Base-by-base conservation (phyloP, 148 eudicot species). In the Talinum fruticosum region DNA sequence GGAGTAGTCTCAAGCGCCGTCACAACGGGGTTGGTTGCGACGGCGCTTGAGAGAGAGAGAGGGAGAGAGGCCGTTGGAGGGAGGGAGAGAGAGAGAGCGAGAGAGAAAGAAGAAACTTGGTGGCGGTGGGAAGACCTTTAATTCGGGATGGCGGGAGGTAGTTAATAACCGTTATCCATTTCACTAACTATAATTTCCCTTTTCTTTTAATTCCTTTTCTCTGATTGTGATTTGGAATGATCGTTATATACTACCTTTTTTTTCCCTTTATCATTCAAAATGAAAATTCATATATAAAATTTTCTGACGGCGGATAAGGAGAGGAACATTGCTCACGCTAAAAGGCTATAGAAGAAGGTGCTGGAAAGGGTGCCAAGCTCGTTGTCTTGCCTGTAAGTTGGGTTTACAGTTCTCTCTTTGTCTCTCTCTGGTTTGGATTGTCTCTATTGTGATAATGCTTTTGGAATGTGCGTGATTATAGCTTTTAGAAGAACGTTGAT, bases 291-390 rank as follows among this genome's bases (percentile, higher is more conserved):
- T n/a, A n/a, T n/a, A n/a, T n/a, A n/a, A n/a, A n/a, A n/a, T n/a
- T n/a, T n/a, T n/a, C n/a, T 92, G 83, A 95, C 99, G 24, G 86
- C 91, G 2, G 97, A 95, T 81, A 95, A 95, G 84, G 87, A 62
- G 76, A 91, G 92, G 83, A 95, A 95, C 72, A 91, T 95, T 75
- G 82, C 67, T 75, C 99, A 93, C 81, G 99, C 99, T 67, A 87
- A 81, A 75, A 84, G 74, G 96, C 97, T 21, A 83, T 95, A 62
- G 91, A 87, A 79, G 97, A 91, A 75, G 99, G 93, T 82, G 97
- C 91, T 24, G 85, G 83, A 51, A 95, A 84, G 89, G 97, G 97
- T 72, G 94, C 97, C 35, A 86, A 86, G 89, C 93, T 92, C 71
- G 92, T 93, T 84, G 75, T 93, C 41, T 80, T 92, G 83, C 97